phyloP scores from a whole-genome alignment of 1,284 basidiomycete genomes.

The Trichosporon sp. region DNA sequence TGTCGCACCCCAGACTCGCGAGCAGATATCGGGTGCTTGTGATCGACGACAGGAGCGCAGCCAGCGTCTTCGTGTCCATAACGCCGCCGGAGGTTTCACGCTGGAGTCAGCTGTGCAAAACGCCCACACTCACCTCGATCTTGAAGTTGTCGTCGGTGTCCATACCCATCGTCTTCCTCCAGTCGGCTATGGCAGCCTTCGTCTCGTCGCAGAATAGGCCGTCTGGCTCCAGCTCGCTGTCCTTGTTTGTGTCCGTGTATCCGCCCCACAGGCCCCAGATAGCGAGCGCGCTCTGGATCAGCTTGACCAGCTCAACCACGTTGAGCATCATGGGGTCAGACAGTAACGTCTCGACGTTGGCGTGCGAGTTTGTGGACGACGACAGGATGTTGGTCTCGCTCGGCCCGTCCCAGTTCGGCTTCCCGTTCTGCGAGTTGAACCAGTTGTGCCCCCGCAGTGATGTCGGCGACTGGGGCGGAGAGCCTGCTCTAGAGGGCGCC shows the following conservation, averaged over 20 bases:
- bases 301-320: constrained; percentile 39
- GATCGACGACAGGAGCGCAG: constrained; percentile 39
- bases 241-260: constrained; percentile 8
- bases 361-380: not conserved
- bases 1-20: constrained; percentile 34
- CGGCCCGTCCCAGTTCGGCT: not conserved
- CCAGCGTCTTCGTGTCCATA: constrained; percentile 42
- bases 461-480: constrained; percentile 31
- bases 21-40: constrained; percentile 43
- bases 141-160: constrained; percentile 41
- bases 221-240: constrained; percentile 31
- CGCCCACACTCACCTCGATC: constrained; percentile 33
- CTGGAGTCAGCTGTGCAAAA: constrained; percentile 17
- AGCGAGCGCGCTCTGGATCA: constrained; percentile 39
- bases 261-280: constrained; percentile 38
- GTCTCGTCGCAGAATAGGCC: constrained; percentile 48
- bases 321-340: constrained; percentile 33
- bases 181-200: constrained; percentile 39
- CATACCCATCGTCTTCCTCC: constrained; percentile 44
- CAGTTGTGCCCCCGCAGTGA: not conserved
- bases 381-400: not conserved
- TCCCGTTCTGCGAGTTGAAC: not conserved
- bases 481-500: constrained; percentile 10
- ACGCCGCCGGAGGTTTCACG: constrained; percentile 46
- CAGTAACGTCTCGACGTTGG: not conserved